Base-by-base conservation (phyloP, 257 asterid genomes). In the Oldenlandia corymbosa region DNA sequence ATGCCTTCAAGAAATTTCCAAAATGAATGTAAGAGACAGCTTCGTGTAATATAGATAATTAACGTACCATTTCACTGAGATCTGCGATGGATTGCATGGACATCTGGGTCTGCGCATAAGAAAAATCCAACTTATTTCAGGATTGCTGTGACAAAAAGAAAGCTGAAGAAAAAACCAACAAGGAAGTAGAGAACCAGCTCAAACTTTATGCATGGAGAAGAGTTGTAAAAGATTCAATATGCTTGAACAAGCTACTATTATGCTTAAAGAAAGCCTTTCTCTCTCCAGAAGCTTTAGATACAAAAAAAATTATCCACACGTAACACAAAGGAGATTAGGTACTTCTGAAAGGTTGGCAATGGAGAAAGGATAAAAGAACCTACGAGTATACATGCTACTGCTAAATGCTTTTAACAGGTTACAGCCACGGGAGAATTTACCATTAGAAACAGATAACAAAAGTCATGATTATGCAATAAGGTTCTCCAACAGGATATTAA, bases 51-150 rank as follows among this genome's bases (percentile, higher is more conserved):
- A 34, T 4, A 54, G 39, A 17, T 2, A 1, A 39, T 24, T 11
- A 37, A 59, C 79, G 21, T 76, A 84, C 90, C 90, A 76, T 66
- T 64, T 84, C 83, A 27, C 70, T 71, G 23, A 84, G 82, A 66
- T 60, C 60, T 46, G 76, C 64, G 31, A 81, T 63, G 23, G 83
- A 73, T 60, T 79, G 83, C 76, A 78, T 62, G 70, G 72, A 62
- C 66, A 72, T 51, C 47, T 47, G 71, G 21, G 83, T 76, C 89
- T 83, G 86, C 82, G 73, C 13, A n/a, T n/a, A 31, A 68, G 60
- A 59, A 43, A 32, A 56, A n/a, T n/a, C 60, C 5, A 31, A 46
- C 39, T 51, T 42, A 42, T 42, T 21, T 34, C n/a, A 43, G 1
- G 13, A 50, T 65, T 5, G 49, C 13, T 6, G 65, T 21, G 16